These are phyloP conservation scores for Dendryphion nanum DNA, from an alignment of 2,329 filamentous ascomycete species.

Conservation along the genomic window DNA sequence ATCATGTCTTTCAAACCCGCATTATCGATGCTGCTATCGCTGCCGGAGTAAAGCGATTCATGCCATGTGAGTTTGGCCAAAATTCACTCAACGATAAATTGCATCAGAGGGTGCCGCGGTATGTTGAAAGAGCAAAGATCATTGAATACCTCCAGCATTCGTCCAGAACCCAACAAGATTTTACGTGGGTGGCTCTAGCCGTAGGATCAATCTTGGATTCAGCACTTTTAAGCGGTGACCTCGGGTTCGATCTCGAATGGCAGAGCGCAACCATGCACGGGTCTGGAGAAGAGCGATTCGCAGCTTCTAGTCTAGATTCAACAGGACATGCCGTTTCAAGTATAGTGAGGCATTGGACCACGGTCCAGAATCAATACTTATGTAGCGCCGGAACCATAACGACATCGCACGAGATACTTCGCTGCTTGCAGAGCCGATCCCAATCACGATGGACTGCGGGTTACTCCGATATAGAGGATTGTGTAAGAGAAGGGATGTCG, in stretches of 20 bases:
- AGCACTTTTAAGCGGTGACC: constrained; percentile 29
- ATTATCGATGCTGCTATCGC: constrained; percentile 42
- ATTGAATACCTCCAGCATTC: constrained; percentile 27
- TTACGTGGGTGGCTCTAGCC: constrained; percentile 37
- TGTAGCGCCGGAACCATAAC: constrained; percentile 34
- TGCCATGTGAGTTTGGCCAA: constrained; percentile 44
- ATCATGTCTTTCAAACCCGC: constrained; percentile 20
- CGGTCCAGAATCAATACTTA: constrained; percentile 36
- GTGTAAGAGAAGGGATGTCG: constrained; percentile 32
- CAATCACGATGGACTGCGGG: constrained; percentile 30
- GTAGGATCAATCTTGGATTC: constrained; percentile 34
- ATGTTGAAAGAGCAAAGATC: constrained; percentile 24
- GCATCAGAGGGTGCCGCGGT: constrained; percentile 28
- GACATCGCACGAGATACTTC: constrained; percentile 31
- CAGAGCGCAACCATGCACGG: constrained; percentile 40
- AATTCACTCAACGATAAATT: constrained; percentile 31
- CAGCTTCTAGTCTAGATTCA: constrained; percentile 34
- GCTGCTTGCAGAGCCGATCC: constrained; percentile 25
- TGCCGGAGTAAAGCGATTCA: constrained; percentile 40
- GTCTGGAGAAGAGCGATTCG: constrained; percentile 33
- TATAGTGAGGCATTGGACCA: constrained; percentile 30
- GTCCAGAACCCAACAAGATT: constrained; percentile 6
- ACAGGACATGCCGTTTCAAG: constrained; percentile 26
- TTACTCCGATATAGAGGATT: constrained; percentile 33
- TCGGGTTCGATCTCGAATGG: constrained; percentile 42